Base-by-base conservation (phyloP, 805 yeast species). In the fission yeast (Schizosaccharomyces pombe) region DNA sequence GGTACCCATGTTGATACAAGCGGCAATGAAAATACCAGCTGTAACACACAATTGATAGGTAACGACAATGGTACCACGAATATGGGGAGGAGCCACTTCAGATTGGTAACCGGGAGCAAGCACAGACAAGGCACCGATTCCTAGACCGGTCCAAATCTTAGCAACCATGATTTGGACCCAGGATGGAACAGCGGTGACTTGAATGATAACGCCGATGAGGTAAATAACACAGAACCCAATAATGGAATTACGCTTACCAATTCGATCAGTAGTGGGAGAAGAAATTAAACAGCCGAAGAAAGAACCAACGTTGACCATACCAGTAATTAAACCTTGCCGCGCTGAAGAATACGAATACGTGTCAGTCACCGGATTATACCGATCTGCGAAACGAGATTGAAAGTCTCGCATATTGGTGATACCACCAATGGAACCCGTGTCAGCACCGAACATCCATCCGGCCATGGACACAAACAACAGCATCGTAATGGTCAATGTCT, bases 121-220 rank as follows among this genome's bases (percentile, higher is more conserved):
- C 51, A 86, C 85, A 39, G 86, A 77, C 39, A 82, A 73, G 58
- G 78, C 77, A 58, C 94, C 94, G 57, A 84, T 83, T 56, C 82
- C 82, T 12, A 81, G 61, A 57, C 94, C 94, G 29, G 82, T 77
- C 57, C 83, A 68, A 28, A 75, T 28, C 19, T 28, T 19, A 2
- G 33, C 52, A 3, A 47, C 52, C 33, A 47, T n/a, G n/a, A n/a
- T n/a, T n/a, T n/a, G n/a, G n/a, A n/a, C n/a, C n/a, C n/a, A n/a
- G n/a, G n/a, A n/a, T 28, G 54, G 5, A 57, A 57, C n/a, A 3
- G 56, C 43, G 2, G 56, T 9, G 14, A 37, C 22, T 32, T 54
- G 56, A 14, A 54, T 26, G 22, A 54, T 31, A 52, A 49, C 40
- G 14, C 56, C 56, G 19, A 54, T 31, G 9, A 54, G 33, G 29